Conservation (phyloP, 169 alveolate species). For the Amoebophrya sp. region DNA sequence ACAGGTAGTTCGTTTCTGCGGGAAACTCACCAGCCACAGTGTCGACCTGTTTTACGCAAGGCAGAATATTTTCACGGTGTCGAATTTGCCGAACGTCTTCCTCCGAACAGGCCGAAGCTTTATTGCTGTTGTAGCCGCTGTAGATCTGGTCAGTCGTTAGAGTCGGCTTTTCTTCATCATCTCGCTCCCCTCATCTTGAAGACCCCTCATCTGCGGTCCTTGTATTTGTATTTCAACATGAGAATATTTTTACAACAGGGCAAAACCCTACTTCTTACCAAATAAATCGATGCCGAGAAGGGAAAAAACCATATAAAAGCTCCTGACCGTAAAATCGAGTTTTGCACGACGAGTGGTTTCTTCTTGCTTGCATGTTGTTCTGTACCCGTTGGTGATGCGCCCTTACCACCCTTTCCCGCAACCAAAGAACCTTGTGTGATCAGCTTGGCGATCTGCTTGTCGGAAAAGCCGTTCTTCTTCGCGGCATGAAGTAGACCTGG, state of each 20-base stretch:
- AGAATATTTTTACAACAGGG: no score
- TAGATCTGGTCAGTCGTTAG: background rate
- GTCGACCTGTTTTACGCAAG: constrained; percentile 70
- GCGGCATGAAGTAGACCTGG: constrained; percentile 30
- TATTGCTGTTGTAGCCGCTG: background rate
- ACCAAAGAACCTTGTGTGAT: background rate
- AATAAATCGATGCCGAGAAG: no score
- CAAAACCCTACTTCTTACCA: no score
- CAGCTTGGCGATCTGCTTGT: constrained; percentile 40
- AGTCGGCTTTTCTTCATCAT: no score
- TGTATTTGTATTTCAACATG: no score
- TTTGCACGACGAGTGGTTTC: no score
- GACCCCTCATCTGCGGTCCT: no score
- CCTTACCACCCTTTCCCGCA: no score
- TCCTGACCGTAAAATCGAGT: no score
- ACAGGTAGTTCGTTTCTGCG: constrained; percentile 72
- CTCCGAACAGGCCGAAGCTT: constrained; percentile 58
- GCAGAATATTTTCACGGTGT: constrained; percentile 53
- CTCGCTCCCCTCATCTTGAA: background rate
- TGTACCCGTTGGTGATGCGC: no score
- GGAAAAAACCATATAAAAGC: no score
- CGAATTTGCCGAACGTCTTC: constrained; percentile 58
- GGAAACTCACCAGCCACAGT: constrained; percentile 81
- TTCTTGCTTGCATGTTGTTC: no score
- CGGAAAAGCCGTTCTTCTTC: constrained; percentile 43